These are phyloP conservation scores for Austroboletus niveus DNA, from an alignment of 1,284 basidiomycete species.

Conservation along the genomic window DNA sequence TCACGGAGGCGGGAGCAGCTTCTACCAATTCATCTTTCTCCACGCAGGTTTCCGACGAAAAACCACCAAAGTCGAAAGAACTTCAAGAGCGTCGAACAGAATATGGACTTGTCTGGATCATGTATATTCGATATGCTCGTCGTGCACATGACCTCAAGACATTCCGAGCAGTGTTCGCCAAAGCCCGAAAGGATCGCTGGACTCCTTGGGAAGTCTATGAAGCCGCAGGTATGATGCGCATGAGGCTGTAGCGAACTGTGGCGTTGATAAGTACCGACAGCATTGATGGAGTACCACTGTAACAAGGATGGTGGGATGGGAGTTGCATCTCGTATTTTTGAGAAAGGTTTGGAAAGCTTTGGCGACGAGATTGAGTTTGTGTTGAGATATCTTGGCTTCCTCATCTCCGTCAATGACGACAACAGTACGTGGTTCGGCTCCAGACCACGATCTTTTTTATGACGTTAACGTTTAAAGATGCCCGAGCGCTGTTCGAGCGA, in stretches of 20 bases:
- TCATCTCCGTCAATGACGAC: slow-evolving; percentile 94
- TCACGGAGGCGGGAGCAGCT: slow-evolving; percentile 25
- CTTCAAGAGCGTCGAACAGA: slow-evolving; percentile 62
- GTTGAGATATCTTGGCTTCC: slow-evolving; percentile 86
- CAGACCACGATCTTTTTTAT: background rate
- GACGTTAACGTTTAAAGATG: slow-evolving; percentile 55
- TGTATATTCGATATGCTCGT: slow-evolving; percentile 83
- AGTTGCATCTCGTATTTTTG: slow-evolving; percentile 91
- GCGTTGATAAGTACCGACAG: slow-evolving; percentile 40
- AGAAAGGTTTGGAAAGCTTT: slow-evolving; percentile 88
- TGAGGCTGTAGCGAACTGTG: slow-evolving; percentile 2
- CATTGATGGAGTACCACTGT: slow-evolving; percentile 94
- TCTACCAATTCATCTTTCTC: slow-evolving; percentile 42
- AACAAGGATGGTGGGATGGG: slow-evolving; percentile 71
- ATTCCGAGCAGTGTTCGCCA: slow-evolving; percentile 77
- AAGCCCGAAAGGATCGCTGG: slow-evolving; percentile 83
- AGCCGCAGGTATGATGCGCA: slow-evolving; percentile 69
- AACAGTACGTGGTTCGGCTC: slow-evolving; percentile 62
- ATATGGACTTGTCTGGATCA: slow-evolving; percentile 70
- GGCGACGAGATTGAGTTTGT: slow-evolving; percentile 85
- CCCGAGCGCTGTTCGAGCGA: slow-evolving; percentile 92
- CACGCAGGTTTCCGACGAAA: slow-evolving; percentile 46
- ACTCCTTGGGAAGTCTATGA: slow-evolving; percentile 94
- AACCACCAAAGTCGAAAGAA: slow-evolving; percentile 48
- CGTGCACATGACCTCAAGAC: slow-evolving; percentile 54